These are phyloP conservation scores for Pichia kluyveri DNA, from an alignment of 805 yeast species.

Conservation along the genomic window DNA sequence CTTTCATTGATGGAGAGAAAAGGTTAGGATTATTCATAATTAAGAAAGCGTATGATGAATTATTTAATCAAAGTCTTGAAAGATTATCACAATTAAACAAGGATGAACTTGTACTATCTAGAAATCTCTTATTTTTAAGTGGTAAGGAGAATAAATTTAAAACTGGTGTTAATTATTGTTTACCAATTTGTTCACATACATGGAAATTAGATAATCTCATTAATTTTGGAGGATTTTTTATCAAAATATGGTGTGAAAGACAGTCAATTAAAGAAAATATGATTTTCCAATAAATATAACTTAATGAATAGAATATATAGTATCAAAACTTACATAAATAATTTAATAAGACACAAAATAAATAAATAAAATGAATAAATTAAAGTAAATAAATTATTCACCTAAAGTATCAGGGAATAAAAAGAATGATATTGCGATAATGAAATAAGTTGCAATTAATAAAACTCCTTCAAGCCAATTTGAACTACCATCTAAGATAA, in stretches of 20 bases:
- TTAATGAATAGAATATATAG: no score
- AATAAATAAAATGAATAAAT: neutral
- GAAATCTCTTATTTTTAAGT: neutral
- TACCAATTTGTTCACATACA: constrained; percentile 9
- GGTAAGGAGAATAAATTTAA: neutral
- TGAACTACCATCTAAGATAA: constrained; percentile 87
- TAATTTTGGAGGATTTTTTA: constrained; percentile 16
- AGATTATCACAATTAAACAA: neutral
- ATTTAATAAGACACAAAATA: neutral
- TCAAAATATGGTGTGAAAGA: constrained; percentile 15
- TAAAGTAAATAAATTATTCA: neutral
- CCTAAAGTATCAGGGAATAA: constrained; percentile 62
- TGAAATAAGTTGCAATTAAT: constrained; percentile 77
- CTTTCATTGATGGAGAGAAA: neutral
- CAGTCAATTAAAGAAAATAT: neutral
- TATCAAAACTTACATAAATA: neutral
- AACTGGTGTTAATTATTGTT: constrained; percentile 10
- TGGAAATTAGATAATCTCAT: constrained; percentile 12
- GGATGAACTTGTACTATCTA: neutral
- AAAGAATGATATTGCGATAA: constrained; percentile 84
- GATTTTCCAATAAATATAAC: neutral
- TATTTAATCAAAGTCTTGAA: neutral
- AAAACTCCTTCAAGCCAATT: constrained; percentile 97
- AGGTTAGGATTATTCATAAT: neutral
- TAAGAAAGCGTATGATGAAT: neutral